Evolutionary conservation across 2,329 filamentous ascomycete species (phyloP), one percentile per base, ranked within the genome.

Genomic region (Diaporthe sp.): DNA sequence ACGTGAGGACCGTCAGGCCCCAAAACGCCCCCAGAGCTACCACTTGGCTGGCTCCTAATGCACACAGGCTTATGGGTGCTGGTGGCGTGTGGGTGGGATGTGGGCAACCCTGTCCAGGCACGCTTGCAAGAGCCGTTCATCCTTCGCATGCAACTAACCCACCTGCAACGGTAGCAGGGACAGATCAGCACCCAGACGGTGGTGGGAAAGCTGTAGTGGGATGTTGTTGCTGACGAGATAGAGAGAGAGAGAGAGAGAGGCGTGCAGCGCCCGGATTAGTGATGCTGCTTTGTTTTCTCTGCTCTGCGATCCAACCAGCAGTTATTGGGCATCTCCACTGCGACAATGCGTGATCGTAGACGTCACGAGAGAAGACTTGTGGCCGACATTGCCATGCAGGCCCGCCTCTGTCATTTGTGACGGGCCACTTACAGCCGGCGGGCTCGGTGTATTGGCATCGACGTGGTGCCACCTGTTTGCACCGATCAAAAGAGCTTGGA

Each of bases 401-500:
- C 44, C 37, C 25, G 46, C 68, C 55, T 17, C 69, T 76, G 69
- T 76, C 73, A 76, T 76, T 76, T 76, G 61, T 76, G 73, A 75
- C 75, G 69, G 73, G 67, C 75, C 75, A 76, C 73, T 75, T 51
- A 65, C 28, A 71, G 28, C 19, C 25, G 57, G 71, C 31, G 57
- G 42, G 65, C 49, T 69, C 22, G 65, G 46, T 31, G 55, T 31
- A 19, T 53, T n/a, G 34, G n/a, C 46, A 55, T 42, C 65, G 49
- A 39, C 28, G 65, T 69, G 65, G 65, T 69, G 65, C 65, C 65
- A 69, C 65, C 46, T 55, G 31, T 46, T 22, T 25, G 62, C 46
- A 68, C 44, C 19, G 28, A 51, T 51, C 31, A 51, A 39, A 39
- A 68, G 65, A 39, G 65, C 46, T 39, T 39, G 19, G 44, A 19